Conservation (phyloP, 805 yeast genomes). For the Saccharomycopsis babjevae region DNA sequence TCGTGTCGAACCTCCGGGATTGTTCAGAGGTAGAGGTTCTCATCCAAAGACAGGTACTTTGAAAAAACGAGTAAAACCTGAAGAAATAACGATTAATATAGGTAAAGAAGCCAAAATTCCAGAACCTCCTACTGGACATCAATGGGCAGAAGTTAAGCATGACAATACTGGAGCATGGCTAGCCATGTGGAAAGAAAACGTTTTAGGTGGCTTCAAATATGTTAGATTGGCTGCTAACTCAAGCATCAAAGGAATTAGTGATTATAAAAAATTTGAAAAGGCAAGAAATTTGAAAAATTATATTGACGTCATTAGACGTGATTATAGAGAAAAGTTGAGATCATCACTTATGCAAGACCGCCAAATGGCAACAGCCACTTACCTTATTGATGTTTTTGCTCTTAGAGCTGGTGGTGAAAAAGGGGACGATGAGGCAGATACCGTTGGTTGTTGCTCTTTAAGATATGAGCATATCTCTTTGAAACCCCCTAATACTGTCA, state of each 20-base stretch:
- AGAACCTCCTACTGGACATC: slow-evolving; percentile 74
- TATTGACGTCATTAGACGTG: slow-evolving; percentile 62
- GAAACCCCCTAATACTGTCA: slow-evolving; percentile 74
- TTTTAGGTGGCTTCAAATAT: slow-evolving; percentile 72
- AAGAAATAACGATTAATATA: slow-evolving; percentile 77
- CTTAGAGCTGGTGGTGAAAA: slow-evolving; percentile 98
- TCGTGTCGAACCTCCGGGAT: slow-evolving; percentile 91
- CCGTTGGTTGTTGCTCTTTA: slow-evolving; percentile 95
- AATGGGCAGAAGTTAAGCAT: slow-evolving; percentile 83
- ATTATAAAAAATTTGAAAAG: slow-evolving; percentile 84
- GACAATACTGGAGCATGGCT: slow-evolving; percentile 91
- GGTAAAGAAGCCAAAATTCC: slow-evolving; percentile 68
- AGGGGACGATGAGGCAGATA: slow-evolving; percentile 94
- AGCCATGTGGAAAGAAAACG: slow-evolving; percentile 95
- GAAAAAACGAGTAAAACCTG: slow-evolving; percentile 80
- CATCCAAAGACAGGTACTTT: slow-evolving; percentile 93
- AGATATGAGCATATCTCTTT: slow-evolving; percentile 82
- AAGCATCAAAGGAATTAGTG: slow-evolving; percentile 83
- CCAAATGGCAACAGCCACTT: slow-evolving; percentile 90
- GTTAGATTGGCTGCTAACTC: slow-evolving; percentile 89
- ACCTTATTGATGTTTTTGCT: slow-evolving; percentile 85
- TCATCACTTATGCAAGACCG: slow-evolving; percentile 73
- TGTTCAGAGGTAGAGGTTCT: slow-evolving; percentile 93
- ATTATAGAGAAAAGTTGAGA: slow-evolving; percentile 60
- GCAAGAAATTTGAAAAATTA: slow-evolving; percentile 75